Evolutionary conservation across 352 stramenopile genomes (phyloP), one percentile per base, ranked within the genome.

Genomic region (Blastocystis sp.): DNA sequence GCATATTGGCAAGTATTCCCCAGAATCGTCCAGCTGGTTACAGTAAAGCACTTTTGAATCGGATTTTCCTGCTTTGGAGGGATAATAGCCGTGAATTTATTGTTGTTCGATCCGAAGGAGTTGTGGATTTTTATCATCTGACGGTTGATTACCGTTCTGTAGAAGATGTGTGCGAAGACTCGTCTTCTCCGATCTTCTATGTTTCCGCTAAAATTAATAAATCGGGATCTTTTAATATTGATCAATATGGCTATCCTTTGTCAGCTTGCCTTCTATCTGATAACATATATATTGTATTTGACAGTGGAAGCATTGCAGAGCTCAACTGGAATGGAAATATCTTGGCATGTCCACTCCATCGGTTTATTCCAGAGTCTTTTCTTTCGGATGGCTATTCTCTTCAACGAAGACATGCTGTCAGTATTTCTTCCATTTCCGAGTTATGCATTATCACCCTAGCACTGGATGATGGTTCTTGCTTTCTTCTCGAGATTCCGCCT

Each of bases 31-130:
- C 73, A 4, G 41, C 73, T 34, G 73, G 73, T 30, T 85, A 85
- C 26, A 85, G 73, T 45, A 85, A 85, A 43, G 73, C 73, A 3
- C 73, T 85, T 41, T 20, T 85, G 73, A 85, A 68, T 54, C n/a
- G 73, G 24, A 65, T 85, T 68, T 85, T 85, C 43, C n/a, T 85
- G 16, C 8, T 85, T 24, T 85, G 73, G 73, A 85, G 68, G 30
- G 73, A 85, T 4, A 65, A 41, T 20, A 85, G 73, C 56, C 43
- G 63, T 68, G 26, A 59, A 39, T 34, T 85, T 18, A 26, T 85
- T n/a, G 73, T 85, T 0, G 45, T 85, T 55, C 73, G 73, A 13
- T 85, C 73, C 9, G 73, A 85, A 43, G 73, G 73, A 20, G 41
- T 68, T 34, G 73, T 53, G 18, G 73, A 85, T 66, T 85, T 50